Conservation (phyloP, 768 basidiomycete genomes). For the Myochromella boudieri region DNA sequence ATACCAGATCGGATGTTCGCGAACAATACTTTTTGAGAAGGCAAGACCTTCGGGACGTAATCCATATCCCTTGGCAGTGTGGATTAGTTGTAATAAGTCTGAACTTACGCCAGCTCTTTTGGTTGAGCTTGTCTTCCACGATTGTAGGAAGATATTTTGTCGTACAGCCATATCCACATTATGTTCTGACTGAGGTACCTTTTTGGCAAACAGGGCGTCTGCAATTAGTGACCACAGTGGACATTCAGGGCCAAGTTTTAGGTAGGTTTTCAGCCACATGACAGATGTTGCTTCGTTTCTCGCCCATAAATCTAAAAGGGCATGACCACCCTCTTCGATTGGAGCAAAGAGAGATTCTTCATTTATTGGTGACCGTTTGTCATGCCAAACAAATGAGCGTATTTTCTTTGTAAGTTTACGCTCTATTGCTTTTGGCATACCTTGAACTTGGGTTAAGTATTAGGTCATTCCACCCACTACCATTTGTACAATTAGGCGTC, state of each 20-base stretch:
- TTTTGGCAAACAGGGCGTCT: constrained; percentile 20
- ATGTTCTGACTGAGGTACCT: not conserved
- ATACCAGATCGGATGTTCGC: constrained; percentile 29
- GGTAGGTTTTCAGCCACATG: constrained; percentile 24
- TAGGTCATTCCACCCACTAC: constrained; percentile 30
- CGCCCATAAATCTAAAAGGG: constrained; percentile 22
- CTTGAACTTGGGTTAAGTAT: constrained; percentile 33
- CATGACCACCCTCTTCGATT: constrained; percentile 20
- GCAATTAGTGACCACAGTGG: constrained; percentile 28
- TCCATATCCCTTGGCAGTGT: constrained; percentile 20
- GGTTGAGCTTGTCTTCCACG: constrained; percentile 17
- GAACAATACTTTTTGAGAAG: constrained; percentile 8
- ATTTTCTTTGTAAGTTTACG: constrained; percentile 19
- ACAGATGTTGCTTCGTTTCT: constrained; percentile 27
- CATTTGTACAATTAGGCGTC: constrained; percentile 24
- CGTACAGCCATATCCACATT: constrained; percentile 3
- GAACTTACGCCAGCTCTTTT: no score
- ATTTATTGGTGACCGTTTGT: constrained; percentile 13
- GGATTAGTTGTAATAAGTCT: constrained; percentile 4
- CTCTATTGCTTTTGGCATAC: constrained; percentile 30
- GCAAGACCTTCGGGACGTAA: constrained; percentile 14
- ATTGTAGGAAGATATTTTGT: constrained; percentile 25
- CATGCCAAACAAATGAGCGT: constrained; percentile 27
- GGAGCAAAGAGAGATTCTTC: constrained; percentile 17
- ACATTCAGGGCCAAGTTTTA: constrained; percentile 8